Conservation (phyloP, 2,329 filamentous ascomycete genomes). For the Tolypocladium tropicale region DNA sequence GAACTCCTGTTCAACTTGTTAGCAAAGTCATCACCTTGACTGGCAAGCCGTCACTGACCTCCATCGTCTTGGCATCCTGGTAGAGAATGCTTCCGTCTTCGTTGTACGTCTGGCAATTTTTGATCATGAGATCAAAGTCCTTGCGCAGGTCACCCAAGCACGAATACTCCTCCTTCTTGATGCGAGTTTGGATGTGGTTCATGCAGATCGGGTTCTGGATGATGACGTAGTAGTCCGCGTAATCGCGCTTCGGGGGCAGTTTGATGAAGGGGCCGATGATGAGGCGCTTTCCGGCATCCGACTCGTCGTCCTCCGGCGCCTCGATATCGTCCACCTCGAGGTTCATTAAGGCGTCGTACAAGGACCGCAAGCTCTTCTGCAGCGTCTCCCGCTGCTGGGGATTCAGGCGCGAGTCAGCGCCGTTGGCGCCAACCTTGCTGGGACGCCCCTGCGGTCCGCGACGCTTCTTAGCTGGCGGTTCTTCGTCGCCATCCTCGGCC, state of each 20-base stretch:
- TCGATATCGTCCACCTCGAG: conserved; percentile 69
- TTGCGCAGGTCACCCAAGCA: conserved; percentile 68
- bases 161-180: conserved; percentile 91
- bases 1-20: conserved; percentile 37
- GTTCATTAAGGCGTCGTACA: conserved; percentile 73
- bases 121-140: conserved; percentile 77
- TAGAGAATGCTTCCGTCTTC: conserved; percentile 91
- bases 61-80: conserved; percentile 84
- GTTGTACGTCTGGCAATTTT: conserved; percentile 91
- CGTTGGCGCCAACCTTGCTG: conserved; percentile 41
- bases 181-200: conserved; percentile 88
- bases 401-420: conserved; percentile 39
- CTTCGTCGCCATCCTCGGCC: conserved; percentile 66
- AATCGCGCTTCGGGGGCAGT: conserved; percentile 77
- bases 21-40: conserved; percentile 10
- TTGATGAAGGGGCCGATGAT: conserved; percentile 94
- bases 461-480: conserved; percentile 70
- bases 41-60: conserved; percentile 47
- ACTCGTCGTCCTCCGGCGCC: conserved; percentile 47
- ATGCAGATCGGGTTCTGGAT: conserved; percentile 91
- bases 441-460: conserved; percentile 59
- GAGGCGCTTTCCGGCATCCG: conserved; percentile 54
- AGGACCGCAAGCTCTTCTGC: conserved; percentile 64
- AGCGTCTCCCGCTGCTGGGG: conserved; percentile 64
- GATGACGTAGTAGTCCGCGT: conserved; percentile 90